phyloP scores from a whole-genome alignment of 1,284 basidiomycete genomes.

The Moesziomyces sp. region DNA sequence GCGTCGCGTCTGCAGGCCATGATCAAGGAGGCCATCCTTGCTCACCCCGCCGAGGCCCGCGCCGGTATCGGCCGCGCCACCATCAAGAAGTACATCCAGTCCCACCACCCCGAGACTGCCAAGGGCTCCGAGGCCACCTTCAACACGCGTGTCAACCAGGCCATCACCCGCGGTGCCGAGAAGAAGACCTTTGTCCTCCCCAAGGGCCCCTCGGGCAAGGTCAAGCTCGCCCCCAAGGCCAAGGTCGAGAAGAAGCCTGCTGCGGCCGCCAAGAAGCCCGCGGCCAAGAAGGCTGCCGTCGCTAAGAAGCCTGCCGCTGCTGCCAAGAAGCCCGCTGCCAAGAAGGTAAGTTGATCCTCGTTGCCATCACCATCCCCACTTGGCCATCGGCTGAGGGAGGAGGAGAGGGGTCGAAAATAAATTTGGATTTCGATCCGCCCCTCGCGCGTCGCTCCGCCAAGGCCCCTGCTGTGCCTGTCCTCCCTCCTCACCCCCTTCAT shows the following conservation, averaged over 20 bases:
- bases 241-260: constrained; percentile 71
- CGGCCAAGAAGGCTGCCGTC: constrained; percentile 59
- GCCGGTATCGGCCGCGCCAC: constrained; percentile 86
- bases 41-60: constrained; percentile 80
- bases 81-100: constrained; percentile 82
- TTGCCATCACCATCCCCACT: background rate
- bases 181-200: constrained; percentile 84
- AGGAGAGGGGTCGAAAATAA: constrained; percentile 12
- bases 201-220: constrained; percentile 82
- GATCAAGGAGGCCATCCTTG: constrained; percentile 79
- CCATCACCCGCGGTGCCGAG: constrained; percentile 81
- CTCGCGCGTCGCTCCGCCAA: constrained; percentile 1
- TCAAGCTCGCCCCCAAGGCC: constrained; percentile 77
- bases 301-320: constrained; percentile 70
- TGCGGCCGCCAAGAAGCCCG: constrained; percentile 71
- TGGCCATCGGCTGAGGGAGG: background rate
- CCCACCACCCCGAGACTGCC: constrained; percentile 53
- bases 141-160: constrained; percentile 81
- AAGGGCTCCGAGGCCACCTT: constrained; percentile 73
- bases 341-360: constrained; percentile 48
- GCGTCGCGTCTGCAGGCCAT: constrained; percentile 55
- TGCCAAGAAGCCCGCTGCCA: constrained; percentile 59
- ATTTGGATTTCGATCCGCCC: constrained; percentile 12
- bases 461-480: constrained; percentile 13
- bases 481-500: background rate